Evolutionary conservation across 805 yeast genomes (phyloP), one percentile per base, ranked within the genome.

Genomic region (Candida piceae): DNA sequence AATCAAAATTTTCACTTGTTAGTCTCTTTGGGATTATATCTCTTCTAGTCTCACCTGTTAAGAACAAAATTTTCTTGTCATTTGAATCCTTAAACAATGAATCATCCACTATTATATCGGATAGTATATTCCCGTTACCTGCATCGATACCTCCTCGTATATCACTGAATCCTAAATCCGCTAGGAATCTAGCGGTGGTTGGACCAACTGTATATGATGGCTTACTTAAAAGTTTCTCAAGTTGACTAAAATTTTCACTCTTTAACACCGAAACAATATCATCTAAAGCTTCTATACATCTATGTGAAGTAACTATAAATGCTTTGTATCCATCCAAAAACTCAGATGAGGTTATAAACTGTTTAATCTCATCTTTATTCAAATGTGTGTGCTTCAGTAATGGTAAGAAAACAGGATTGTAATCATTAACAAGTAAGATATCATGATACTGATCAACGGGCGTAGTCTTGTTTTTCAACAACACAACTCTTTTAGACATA

Each of bases 201-300:
- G 96, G 96, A 0, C 97, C 97, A 5, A 90, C 96, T 0, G 96
- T 86, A 52, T 79, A 90, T 0, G 82, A 80, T 0, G 79, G 74
- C 48, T 77, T 78, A 3, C 45, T 36, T 6, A 74, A 53, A 1
- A 79, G 62, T 1, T 33, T 36, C 7, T 54, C 47, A 12, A 55
- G 32, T 19, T 25, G 17, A 5, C 27, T 33, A 36, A 41, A 46
- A 7, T 30, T 36, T 12, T 42, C 46, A 6, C 31, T 27, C 25
- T 35, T 34, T n/a, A 66, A 47, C 9, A 40, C 39, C 0, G 46
- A 42, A 5, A 80, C 60, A 11, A 73, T 55, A 26, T 65, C 63
- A 42, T 73, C 74, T 10, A 87, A 58, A 5, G 86, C 80, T 48
- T 89, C 96, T 0, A 89, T 95, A 2, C 96, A 95, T 46, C 97